Percentiles rank a stretch among this genome's conserved stretches.
phyloP scores from a whole-genome alignment of 169 alveolate genomes.

The Eimeria zaria region DNA sequence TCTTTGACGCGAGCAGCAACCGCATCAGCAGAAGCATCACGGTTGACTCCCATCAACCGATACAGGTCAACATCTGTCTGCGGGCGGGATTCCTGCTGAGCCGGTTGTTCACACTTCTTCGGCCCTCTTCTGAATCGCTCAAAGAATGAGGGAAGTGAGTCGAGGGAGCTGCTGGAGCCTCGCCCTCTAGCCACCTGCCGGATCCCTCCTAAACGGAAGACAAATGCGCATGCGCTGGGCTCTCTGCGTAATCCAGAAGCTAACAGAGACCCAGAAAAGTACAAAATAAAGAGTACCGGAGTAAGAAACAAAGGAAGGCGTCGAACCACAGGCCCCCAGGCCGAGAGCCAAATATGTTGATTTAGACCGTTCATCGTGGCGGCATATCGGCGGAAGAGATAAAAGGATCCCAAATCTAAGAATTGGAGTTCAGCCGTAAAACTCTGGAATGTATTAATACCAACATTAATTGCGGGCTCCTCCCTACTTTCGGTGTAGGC shows the following conservation, averaged over 20 bases:
- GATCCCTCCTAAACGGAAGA: background rate
- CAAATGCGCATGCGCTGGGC: slow-evolving; percentile 15
- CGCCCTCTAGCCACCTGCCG: background rate
- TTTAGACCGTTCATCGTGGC: background rate
- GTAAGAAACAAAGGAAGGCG: background rate
- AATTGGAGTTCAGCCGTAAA: background rate
- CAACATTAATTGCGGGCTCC: background rate
- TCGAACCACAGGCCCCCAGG: background rate
- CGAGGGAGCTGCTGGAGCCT: slow-evolving; percentile 29
- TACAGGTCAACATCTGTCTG: slow-evolving; percentile 22
- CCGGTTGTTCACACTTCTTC: background rate
- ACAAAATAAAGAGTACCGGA: background rate
- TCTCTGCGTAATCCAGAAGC: background rate
- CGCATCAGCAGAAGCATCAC: slow-evolving; percentile 5
- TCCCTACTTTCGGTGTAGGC: background rate
- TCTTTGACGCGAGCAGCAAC: slow-evolving; percentile 47
- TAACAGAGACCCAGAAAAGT: background rate
- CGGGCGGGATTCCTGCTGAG: background rate
- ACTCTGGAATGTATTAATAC: background rate
- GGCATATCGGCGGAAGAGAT: slow-evolving; percentile 5
- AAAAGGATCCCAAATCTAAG: background rate
- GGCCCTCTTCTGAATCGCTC: background rate
- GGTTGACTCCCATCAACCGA: slow-evolving; percentile 34
- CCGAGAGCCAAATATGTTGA: background rate
- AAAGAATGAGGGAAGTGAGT: slow-evolving; percentile 49